These are phyloP conservation scores for Conticribra guillardii DNA, from an alignment of 108 stramenopile species.

Conservation along the genomic window DNA sequence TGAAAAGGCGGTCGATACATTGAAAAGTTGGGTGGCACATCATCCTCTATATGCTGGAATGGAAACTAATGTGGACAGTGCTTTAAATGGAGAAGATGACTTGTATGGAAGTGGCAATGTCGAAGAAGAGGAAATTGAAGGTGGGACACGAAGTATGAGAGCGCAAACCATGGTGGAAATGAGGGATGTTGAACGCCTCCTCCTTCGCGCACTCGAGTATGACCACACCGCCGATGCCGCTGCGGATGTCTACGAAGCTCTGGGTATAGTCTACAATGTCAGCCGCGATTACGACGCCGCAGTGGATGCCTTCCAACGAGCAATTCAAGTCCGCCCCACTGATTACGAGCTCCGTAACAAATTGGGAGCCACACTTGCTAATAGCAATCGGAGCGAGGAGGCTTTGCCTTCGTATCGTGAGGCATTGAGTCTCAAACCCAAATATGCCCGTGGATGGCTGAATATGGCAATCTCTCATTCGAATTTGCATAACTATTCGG, in stretches of 20 bases:
- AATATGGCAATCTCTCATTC: constrained; percentile 96
- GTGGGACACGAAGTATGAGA: constrained; percentile 12
- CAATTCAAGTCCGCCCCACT: constrained; percentile 68
- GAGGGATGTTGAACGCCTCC: constrained; percentile 84
- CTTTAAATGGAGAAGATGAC: constrained; percentile 45
- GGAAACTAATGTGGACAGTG: constrained; percentile 46
- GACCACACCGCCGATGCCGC: constrained; percentile 62
- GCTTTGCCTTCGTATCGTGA: constrained; percentile 85
- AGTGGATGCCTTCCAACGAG: constrained; percentile 73
- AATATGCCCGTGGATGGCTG: constrained; percentile 95
- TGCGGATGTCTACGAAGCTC: constrained; percentile 83
- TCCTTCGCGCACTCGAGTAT: constrained; percentile 76
- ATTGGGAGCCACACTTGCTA: constrained; percentile 97
- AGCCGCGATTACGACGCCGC: constrained; percentile 89
- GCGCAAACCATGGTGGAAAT: constrained; percentile 39
- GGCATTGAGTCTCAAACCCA: constrained; percentile 87
- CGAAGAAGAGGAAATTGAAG: constrained; percentile 10
- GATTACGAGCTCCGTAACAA: constrained; percentile 94
- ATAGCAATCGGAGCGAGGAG: constrained; percentile 82
- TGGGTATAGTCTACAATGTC: constrained; percentile 95
- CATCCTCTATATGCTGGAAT: constrained; percentile 94
- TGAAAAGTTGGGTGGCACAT: constrained; percentile 94
- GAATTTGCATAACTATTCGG: constrained; percentile 85
- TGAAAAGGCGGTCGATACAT: constrained; percentile 71
- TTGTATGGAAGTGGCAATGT: constrained; percentile 56